Evolutionary conservation across 2,329 filamentous ascomycete genomes (phyloP).

Genomic region (Chaetomiaceae sp.): DNA sequence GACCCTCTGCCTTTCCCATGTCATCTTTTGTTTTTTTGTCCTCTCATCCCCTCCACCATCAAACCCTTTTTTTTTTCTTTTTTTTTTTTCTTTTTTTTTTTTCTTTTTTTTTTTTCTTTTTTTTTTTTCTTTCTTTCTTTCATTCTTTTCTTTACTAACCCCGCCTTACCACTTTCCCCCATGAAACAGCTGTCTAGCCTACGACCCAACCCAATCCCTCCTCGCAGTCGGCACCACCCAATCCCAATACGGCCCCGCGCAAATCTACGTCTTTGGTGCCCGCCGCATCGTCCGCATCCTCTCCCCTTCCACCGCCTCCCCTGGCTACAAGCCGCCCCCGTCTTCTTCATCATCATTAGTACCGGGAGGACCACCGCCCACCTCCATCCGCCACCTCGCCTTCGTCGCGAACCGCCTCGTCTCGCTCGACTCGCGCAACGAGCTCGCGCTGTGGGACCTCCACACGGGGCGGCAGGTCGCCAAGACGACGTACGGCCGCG

Average conservation of each 20-base stretch:
- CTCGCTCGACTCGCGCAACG: conserved; percentile 79
- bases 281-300: conserved; percentile 71
- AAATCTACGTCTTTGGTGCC: conserved; percentile 86
- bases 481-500: conserved; percentile 71
- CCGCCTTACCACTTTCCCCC: too few species aligned
- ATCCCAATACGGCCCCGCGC: conserved; percentile 77
- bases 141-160: too few species aligned
- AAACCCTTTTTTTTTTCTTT: too few species aligned
- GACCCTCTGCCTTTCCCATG: too few species aligned
- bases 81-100: too few species aligned
- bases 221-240: conserved; percentile 88
- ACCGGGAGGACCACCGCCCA: conserved; percentile 26
- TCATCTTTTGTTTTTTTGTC: too few species aligned
- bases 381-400: conserved; percentile 71
- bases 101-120: too few species aligned
- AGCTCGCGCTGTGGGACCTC: conserved; percentile 79
- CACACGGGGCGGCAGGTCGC: conserved; percentile 62
- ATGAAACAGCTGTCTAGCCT: conserved; percentile 78
- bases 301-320: conserved; percentile 44
- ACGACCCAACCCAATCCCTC: conserved; percentile 90
- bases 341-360: conserved; percentile 61
- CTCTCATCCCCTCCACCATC: too few species aligned
- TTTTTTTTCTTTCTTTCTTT: too few species aligned
- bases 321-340: neutral
- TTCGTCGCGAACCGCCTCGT: conserved; percentile 85